A percentile compares a stretch with the other conserved stretches of the same genome.
phyloP scores from a whole-genome alignment of 306 rosid genomes.

The Casuarina cunninghamiana region DNA sequence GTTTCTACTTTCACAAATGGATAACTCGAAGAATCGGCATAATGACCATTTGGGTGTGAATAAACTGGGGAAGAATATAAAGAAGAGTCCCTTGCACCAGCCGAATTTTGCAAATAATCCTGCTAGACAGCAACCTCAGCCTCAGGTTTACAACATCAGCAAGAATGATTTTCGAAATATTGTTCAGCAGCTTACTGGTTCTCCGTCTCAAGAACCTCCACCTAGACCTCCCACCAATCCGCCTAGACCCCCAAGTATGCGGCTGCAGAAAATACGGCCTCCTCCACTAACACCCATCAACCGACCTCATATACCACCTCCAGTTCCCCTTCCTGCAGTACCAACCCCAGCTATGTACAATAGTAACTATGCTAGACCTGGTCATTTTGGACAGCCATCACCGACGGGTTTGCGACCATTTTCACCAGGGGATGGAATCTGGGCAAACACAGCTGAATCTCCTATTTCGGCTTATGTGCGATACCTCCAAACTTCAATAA shows the following conservation, averaged over 20 bases:
- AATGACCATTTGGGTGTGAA: constrained; percentile 85
- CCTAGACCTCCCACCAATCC: constrained; percentile 75
- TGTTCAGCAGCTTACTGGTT: constrained; percentile 96
- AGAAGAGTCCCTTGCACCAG: constrained; percentile 88
- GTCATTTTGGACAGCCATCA: constrained; percentile 62
- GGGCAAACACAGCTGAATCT: constrained; percentile 73
- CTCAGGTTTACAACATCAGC: constrained; percentile 95
- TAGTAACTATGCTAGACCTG: constrained; percentile 54
- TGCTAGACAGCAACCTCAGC: constrained; percentile 87
- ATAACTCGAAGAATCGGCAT: constrained; percentile 63
- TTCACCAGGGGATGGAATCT: constrained; percentile 46
- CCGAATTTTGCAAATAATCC: constrained; percentile 67
- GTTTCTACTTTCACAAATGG: constrained; percentile 47
- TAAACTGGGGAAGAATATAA: constrained; percentile 82
- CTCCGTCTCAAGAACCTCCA: constrained; percentile 78
- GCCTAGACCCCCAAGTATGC: constrained; percentile 79
- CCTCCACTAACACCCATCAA: constrained; percentile 82
- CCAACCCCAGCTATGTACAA: constrained; percentile 58
- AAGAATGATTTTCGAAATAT: constrained; percentile 89
- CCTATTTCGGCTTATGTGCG: constrained; percentile 94
- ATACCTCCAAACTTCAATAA: constrained; percentile 75
- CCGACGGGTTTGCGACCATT: constrained; percentile 45
- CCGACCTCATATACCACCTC: constrained; percentile 52
- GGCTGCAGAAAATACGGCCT: constrained; percentile 87
- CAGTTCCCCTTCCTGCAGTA: constrained; percentile 43